Evolutionary conservation across 306 rosid species (phyloP).

Genomic region (Vigna nakashimae): DNA sequence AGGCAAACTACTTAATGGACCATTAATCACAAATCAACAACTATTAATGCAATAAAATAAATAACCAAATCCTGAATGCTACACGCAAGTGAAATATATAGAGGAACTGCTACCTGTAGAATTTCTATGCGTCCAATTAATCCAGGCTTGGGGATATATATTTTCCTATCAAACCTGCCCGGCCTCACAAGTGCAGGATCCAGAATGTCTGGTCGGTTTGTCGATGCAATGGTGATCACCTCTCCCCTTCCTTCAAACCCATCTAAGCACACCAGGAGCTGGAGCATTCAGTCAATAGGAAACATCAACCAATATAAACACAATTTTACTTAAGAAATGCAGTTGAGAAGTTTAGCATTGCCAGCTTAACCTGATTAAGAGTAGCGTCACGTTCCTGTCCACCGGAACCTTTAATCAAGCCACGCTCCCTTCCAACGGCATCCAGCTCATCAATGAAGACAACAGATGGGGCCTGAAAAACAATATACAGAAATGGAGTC

Average conservation of each 20-base stretch:
- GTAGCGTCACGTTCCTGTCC: conserved; percentile 99
- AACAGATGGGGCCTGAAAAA: conserved; percentile 91
- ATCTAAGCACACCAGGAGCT: conserved; percentile 97
- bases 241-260: conserved; percentile 99
- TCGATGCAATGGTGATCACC: conserved; percentile 97
- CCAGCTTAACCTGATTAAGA: conserved; percentile 84
- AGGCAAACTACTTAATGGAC: conserved; percentile 5
- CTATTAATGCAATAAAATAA: not conserved
- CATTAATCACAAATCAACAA: conserved; percentile 32
- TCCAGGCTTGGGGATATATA: conserved; percentile 94
- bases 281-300: conserved; percentile 50
- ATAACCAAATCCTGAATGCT: conserved; percentile 22
- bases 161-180: conserved; percentile 95
- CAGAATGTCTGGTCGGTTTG: conserved; percentile 95
- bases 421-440: conserved; percentile 99
- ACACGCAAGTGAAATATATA: conserved; percentile 1
- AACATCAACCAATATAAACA: conserved; percentile 47
- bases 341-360: conserved; percentile 18
- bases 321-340: conserved; percentile 19
- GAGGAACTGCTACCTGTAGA: conserved; percentile 63
- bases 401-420: conserved; percentile 98
- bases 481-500: conserved; percentile 29
- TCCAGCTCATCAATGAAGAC: conserved; percentile 98
- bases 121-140: conserved; percentile 93
- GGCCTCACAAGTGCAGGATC: conserved; percentile 98